Evolutionary conservation across 2,329 filamentous ascomycete species (phyloP).

Genomic region (Sporothrix dimorphospora): DNA sequence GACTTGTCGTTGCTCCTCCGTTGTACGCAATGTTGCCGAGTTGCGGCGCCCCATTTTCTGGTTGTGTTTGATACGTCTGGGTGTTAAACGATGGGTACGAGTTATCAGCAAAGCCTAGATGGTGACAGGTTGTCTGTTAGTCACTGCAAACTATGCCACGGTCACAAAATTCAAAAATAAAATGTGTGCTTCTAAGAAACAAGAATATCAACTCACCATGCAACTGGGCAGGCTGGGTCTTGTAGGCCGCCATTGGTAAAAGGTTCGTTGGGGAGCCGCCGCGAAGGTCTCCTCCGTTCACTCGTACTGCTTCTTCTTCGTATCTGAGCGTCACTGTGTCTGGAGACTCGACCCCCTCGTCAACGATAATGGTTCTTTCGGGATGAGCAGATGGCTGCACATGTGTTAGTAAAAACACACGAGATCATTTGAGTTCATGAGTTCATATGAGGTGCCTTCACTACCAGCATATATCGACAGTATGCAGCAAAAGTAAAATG

Average conservation of each 20-base stretch:
- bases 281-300: slow-evolving; percentile 53
- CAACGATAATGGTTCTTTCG: slow-evolving; percentile 61
- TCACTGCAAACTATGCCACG: background rate
- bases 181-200: background rate
- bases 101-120: slow-evolving; percentile 48
- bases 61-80: slow-evolving; percentile 51
- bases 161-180: background rate
- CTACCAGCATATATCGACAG: background rate
- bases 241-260: slow-evolving; percentile 83
- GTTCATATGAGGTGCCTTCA: background rate
- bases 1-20: slow-evolving; percentile 65
- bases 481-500: background rate
- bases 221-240: slow-evolving; percentile 73
- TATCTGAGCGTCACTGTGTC: slow-evolving; percentile 60
- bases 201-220: slow-evolving; percentile 67
- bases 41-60: slow-evolving; percentile 55
- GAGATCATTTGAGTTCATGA: background rate
- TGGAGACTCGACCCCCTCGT: slow-evolving; percentile 61
- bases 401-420: background rate
- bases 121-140: background rate
- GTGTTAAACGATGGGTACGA: slow-evolving; percentile 56
- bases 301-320: slow-evolving; percentile 59
- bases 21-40: slow-evolving; percentile 61
- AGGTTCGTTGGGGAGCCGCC: slow-evolving; percentile 62
- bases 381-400: slow-evolving; percentile 55